Base-by-base conservation (phyloP, 345 rosid genomes). In the Durio zibethinus region DNA sequence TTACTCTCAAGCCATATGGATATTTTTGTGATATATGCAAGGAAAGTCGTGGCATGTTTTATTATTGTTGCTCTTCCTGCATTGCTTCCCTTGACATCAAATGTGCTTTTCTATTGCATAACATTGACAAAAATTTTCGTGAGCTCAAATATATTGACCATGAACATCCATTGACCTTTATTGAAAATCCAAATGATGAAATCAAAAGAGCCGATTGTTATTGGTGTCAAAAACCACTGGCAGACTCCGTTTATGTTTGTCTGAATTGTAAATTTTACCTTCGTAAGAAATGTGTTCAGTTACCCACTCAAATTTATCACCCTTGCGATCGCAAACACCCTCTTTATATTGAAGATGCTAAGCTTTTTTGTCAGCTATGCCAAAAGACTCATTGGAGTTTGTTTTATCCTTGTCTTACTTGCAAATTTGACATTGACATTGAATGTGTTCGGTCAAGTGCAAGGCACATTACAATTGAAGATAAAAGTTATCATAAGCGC, bases 301-400 rank as follows among this genome's bases (percentile, higher is more conserved):
- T 73, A 35, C 48, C 63, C 25, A 10, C 18, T 31, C 8, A 42
- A 14, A 8, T 74, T 10, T 5, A 23, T 40, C 77, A 27, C 35
- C 77, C 77, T 42, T 15, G 5, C 0, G 69, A 74, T 35, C 77
- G 68, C 10, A 42, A 9, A 15, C 77, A 75, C 40, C 7, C 40
- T 33, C 40, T 52, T 74, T 40, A 8, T 25, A n/a, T 66, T 74
- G 45, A 21, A 14, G 10, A 1, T 16, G 45, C 0, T 65, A 0
- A 0, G 0, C 33, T 33, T 54, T 21, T 10, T 45, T 35, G 33
- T 5, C 5, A 1, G 14, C 0, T 23, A 63, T 25, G 62, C 31
- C 16, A 10, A 20, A 1, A 3, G 12, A 1, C 5, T 0, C 16
- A 21, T 0, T 25, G 15, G 29, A 5, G 56, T 8, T 25, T 69